phyloP scores from a whole-genome alignment of 2,329 filamentous ascomycete species.

The Fusarium floridanum region DNA sequence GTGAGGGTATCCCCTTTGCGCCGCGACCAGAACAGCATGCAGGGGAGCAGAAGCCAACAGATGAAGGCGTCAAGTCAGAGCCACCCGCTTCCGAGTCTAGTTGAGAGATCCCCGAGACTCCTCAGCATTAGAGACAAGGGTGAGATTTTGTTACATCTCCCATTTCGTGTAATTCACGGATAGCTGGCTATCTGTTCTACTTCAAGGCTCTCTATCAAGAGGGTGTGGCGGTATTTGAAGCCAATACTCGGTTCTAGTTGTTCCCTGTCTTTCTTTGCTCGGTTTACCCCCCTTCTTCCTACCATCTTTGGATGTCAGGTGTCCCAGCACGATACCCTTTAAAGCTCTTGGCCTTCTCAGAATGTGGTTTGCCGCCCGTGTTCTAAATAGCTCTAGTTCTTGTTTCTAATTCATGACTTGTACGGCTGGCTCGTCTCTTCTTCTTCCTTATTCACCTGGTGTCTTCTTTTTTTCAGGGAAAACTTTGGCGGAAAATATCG shows the following conservation, averaged over 20 bases:
- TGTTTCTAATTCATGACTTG: conserved; percentile 35
- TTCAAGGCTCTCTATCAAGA: conserved; percentile 9
- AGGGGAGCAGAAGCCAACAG: not conserved
- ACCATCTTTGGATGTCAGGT: conserved; percentile 32
- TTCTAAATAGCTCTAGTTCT: conserved; percentile 33
- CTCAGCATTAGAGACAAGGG: conserved; percentile 8
- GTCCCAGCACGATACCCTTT: conserved; percentile 43
- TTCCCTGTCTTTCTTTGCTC: conserved; percentile 18
- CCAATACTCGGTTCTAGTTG: conserved; percentile 27
- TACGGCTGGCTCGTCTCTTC: conserved; percentile 10
- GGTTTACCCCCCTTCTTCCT: conserved; percentile 8
- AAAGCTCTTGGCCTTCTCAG: conserved; percentile 6
- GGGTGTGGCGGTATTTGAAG: conserved; percentile 6
- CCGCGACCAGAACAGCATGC: conserved; percentile 40
- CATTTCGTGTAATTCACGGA: not conserved
- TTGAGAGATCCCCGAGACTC: conserved; percentile 16
- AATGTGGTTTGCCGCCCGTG: conserved; percentile 1
- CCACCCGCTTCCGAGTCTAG: not conserved
- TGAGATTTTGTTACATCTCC: not conserved
- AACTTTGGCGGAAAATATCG: conserved; percentile 53
- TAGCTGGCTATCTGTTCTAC: conserved; percentile 21
- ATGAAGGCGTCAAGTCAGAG: conserved; percentile 7
- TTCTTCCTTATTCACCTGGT: not conserved
- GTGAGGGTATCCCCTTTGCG: conserved; percentile 63
- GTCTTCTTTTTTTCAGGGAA: conserved; percentile 16